Conservation (phyloP, 1,284 basidiomycete genomes). For the Irpex sp. region DNA sequence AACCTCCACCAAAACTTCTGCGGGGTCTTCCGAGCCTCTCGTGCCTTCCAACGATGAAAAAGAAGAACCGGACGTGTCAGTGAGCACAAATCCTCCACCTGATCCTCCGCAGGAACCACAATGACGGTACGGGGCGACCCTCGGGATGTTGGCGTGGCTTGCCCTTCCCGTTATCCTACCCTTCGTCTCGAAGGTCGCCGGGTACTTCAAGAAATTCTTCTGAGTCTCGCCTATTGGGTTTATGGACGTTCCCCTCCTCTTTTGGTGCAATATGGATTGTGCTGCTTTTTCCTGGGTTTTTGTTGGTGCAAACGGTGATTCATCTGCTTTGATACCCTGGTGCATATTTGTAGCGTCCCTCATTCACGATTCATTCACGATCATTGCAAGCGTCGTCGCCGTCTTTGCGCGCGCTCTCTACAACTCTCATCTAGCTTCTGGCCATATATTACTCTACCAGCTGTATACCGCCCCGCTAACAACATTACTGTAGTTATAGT, state of each 20-base stretch:
- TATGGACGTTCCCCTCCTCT: conserved; percentile 12
- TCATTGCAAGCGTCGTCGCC: background rate
- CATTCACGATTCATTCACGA: conserved; percentile 5
- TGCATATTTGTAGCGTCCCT: conserved; percentile 10
- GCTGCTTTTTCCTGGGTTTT: conserved; percentile 6
- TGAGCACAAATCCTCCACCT: conserved; percentile 6
- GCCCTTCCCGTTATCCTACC: conserved; percentile 40
- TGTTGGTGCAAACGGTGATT: background rate
- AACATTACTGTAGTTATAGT: conserved; percentile 13
- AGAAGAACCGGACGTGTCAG: background rate
- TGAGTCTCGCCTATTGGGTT: conserved; percentile 27
- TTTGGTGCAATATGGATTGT: conserved; percentile 10
- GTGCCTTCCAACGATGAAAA: background rate
- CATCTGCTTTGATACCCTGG: conserved; percentile 7
- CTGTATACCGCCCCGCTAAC: background rate
- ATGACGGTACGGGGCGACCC: conserved; percentile 61
- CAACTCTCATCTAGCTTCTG: background rate
- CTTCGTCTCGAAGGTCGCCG: conserved; percentile 58
- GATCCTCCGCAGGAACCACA: conserved; percentile 18
- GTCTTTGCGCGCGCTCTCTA: background rate
- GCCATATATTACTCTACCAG: conserved; percentile 9
- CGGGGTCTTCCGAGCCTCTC: background rate
- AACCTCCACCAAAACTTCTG: background rate
- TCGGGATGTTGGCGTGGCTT: conserved; percentile 45
- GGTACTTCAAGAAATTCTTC: conserved; percentile 41